Base-by-base conservation (phyloP, 306 rosid species). In the Cucurbita moschata region DNA sequence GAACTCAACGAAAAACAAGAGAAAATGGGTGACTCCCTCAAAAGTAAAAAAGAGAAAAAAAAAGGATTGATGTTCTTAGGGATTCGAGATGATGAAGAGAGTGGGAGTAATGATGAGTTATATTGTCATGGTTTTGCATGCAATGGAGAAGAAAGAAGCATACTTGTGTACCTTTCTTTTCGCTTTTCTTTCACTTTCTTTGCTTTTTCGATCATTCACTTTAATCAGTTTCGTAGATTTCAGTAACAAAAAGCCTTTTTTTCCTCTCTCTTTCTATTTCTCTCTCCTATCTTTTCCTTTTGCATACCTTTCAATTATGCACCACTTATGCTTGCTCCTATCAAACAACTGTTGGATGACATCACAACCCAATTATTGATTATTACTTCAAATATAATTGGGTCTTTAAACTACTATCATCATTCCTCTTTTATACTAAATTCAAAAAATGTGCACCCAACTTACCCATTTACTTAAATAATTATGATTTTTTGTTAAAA, bases 171-270 rank as follows among this genome's bases (percentile, higher is more conserved):
- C 62, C 85, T 74, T 79, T 81, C 30, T 77, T 73, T 78, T 85
- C 81, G 76, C 76, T 76, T 79, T 86, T 87, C 80, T 78, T 26
- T 69, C 58, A 69, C 72, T 65, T n/a, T 65, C 71, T 65, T 85
- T 79, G 77, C 87, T 87, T 87, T 61, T 89, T 65, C 75, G 82
- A 78, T 86, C 81, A 79, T 50, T 50, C 81, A 77, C 89, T 87
- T 89, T 89, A 83, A 80, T 83, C 86, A 78, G 52, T 73, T 85
- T 84, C 91, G 85, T 87, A 87, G 92, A 87, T 83, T 89, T 89
- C 92, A 89, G 90, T 84, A 89, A 87, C 85, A 79, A 85, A 84
- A 88, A 86, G 76, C 75, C 51, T 40, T 44, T n/a, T 63, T n/a
- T 38, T 10, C 42, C 8, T 15, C 72, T 16, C 82, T 81, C 53